These are phyloP conservation scores for Marasmius sp. DNA, from an alignment of 1,284 basidiomycete genomes.

Conservation along the genomic window DNA sequence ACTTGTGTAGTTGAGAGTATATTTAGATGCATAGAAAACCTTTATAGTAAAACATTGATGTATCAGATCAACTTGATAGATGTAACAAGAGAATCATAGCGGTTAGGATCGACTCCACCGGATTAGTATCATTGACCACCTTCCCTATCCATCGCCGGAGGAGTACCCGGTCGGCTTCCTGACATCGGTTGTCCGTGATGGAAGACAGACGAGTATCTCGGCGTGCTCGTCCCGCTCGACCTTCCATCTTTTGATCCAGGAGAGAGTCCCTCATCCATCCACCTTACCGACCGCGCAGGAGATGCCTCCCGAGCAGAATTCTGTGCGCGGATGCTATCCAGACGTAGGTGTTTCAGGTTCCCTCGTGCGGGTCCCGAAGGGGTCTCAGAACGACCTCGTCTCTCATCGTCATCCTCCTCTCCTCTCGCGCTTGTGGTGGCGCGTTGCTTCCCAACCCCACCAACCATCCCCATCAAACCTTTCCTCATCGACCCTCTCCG, in stretches of 20 bases:
- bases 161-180: too few relatives aligned
- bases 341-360: conserved; percentile 1
- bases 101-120: too few relatives aligned
- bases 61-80: too few relatives aligned
- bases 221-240: too few relatives aligned
- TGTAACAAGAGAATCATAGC: too few relatives aligned
- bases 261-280: conserved; percentile 6
- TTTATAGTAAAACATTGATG: too few relatives aligned
- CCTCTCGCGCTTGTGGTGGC: not conserved
- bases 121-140: too few relatives aligned
- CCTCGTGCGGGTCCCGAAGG: not conserved
- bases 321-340: conserved; percentile 6
- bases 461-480: not conserved
- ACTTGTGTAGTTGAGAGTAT: too few relatives aligned
- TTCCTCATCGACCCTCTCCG: conserved; percentile 6
- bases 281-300: conserved; percentile 11
- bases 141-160: too few relatives aligned
- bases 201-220: too few relatives aligned
- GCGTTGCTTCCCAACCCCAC: not conserved
- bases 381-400: not conserved
- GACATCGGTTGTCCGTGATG: too few relatives aligned
- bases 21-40: too few relatives aligned
- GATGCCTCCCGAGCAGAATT: conserved; percentile 8
- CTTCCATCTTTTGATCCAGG: not conserved
- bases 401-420: conserved; percentile 4